Evolutionary conservation across 2,329 filamentous ascomycete genomes (phyloP), one percentile per base, ranked within the genome.

Genomic region (Ascochyta koolunga): DNA sequence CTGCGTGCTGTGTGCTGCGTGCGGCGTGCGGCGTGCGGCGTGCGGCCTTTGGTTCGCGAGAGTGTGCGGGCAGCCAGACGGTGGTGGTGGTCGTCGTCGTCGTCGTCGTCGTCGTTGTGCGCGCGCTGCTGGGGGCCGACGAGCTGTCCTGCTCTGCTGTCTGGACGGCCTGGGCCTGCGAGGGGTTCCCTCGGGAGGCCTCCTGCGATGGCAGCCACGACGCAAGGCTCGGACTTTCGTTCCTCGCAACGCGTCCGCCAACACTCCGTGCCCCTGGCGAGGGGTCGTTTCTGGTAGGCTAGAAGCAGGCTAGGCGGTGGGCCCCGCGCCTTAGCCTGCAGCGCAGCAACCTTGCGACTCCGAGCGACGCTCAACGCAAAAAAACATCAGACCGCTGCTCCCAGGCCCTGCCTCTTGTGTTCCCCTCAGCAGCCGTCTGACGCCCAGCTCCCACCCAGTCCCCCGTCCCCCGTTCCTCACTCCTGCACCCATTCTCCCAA

Each of bases 351-450:
- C 58, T 63, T 58, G 53, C 60, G 55, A 59, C 57, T 55, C 61
- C 60, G 58, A 58, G 67, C 67, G 66, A 48, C 65, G 69, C 70
- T 62, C 51, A 54, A 64, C 64, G 61, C 47, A 69, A 69, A 54
- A 71, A 72, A 73, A 69, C 64, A 70, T 60, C 68, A 72, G 68
- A 73, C 71, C 70, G 70, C 70, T 44, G 51, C 58, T 60, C 58
- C 53, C 60, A 58, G 59, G 4, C 11, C 24, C 9, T 29, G 27
- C 10, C 10, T 4, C 4, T 4, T 29, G 5, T 4, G 7, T 9
- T 5, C 55, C 58, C 58, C 53, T 50, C 56, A 48, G 42, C 48
- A 55, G 54, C 59, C 56, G 64, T 61, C 63, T 62, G 64, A 61
- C 64, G 45, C 60, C 51, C 27, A 29, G 27, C 27, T 13, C 27